phyloP scores from a whole-genome alignment of 2,329 filamentous ascomycete species.

The Penicillium sp. region DNA sequence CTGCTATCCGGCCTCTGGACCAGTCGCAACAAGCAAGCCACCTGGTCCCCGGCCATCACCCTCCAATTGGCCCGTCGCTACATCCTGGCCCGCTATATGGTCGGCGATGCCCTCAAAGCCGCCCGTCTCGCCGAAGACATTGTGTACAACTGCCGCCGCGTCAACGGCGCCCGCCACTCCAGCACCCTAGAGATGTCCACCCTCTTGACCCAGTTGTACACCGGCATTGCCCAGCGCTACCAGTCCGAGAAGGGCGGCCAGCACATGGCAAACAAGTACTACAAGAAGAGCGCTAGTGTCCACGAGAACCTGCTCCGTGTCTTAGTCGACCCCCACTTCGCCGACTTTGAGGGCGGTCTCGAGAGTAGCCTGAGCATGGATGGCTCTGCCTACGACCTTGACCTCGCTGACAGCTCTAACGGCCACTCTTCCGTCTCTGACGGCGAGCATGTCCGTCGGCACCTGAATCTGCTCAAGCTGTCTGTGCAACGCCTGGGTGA shows the following conservation, averaged over 20 bases:
- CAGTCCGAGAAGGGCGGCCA: conserved; percentile 31
- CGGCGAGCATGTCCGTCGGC: conserved; percentile 33
- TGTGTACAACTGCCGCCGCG: conserved; percentile 52
- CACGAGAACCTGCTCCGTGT: conserved; percentile 39
- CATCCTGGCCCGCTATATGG: conserved; percentile 49
- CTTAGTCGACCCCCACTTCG: conserved; percentile 32
- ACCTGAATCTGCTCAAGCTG: conserved; percentile 39
- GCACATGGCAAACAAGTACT: conserved; percentile 37
- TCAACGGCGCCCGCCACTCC: conserved; percentile 46
- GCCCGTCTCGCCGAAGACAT: conserved; percentile 51
- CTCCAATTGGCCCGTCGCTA: conserved; percentile 49
- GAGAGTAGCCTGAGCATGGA: conserved; percentile 20
- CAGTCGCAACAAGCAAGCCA: conserved; percentile 42
- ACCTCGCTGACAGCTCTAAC: conserved; percentile 18
- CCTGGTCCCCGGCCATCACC: conserved; percentile 43
- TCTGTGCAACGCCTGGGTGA: conserved; percentile 38
- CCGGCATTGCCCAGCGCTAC: conserved; percentile 35
- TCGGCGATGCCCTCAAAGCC: conserved; percentile 44
- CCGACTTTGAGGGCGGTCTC: conserved; percentile 27
- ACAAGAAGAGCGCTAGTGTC: conserved; percentile 35
- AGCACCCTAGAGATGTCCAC: conserved; percentile 48
- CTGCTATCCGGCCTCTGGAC: conserved; percentile 45
- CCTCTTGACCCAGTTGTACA: conserved; percentile 50
- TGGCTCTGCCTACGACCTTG: conserved; percentile 21
- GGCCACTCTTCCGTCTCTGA: conserved; percentile 20